phyloP scores from a whole-genome alignment of 2,329 filamentous ascomycete species.

The Exophiala oligosperma region DNA sequence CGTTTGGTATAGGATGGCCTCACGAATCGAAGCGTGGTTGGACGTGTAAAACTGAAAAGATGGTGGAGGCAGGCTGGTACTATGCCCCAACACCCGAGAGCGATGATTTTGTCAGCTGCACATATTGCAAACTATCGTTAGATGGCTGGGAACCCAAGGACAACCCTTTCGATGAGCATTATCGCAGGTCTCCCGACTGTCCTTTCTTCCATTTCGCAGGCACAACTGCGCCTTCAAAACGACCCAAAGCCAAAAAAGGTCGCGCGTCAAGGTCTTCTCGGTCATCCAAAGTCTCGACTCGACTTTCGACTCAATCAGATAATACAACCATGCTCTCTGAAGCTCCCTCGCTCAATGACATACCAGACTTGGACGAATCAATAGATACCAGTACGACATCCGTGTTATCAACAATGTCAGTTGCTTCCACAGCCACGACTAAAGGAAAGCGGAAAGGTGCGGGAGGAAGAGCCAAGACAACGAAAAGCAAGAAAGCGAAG shows the following conservation, averaged over 20 bases:
- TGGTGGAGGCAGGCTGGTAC: slow-evolving; percentile 91
- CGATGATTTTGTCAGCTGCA: slow-evolving; percentile 86
- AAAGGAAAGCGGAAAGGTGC: slow-evolving; percentile 49
- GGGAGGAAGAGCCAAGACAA: slow-evolving; percentile 34
- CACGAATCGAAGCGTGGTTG: slow-evolving; percentile 85
- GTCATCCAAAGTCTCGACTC: slow-evolving; percentile 65
- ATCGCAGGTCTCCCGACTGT: slow-evolving; percentile 74
- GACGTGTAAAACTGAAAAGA: slow-evolving; percentile 87
- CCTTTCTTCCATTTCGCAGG: slow-evolving; percentile 74
- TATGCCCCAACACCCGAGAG: slow-evolving; percentile 82
- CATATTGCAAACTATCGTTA: slow-evolving; percentile 84
- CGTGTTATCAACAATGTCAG: slow-evolving; percentile 37
- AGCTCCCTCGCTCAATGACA: slow-evolving; percentile 32
- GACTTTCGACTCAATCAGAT: slow-evolving; percentile 56
- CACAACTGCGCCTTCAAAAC: slow-evolving; percentile 55
- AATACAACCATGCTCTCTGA: slow-evolving; percentile 45
- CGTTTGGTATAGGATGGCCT: slow-evolving; percentile 84
- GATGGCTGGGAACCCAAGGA: slow-evolving; percentile 95
- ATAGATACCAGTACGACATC: slow-evolving; percentile 60
- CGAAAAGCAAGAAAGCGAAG: slow-evolving; percentile 38
- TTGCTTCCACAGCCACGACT: slow-evolving; percentile 42
- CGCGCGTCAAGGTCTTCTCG: slow-evolving; percentile 38
- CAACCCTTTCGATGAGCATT: slow-evolving; percentile 88
- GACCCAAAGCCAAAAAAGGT: slow-evolving; percentile 55
- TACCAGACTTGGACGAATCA: slow-evolving; percentile 49